Conservation (phyloP, 2,329 filamentous ascomycete species). For the Venturia nashicola region DNA sequence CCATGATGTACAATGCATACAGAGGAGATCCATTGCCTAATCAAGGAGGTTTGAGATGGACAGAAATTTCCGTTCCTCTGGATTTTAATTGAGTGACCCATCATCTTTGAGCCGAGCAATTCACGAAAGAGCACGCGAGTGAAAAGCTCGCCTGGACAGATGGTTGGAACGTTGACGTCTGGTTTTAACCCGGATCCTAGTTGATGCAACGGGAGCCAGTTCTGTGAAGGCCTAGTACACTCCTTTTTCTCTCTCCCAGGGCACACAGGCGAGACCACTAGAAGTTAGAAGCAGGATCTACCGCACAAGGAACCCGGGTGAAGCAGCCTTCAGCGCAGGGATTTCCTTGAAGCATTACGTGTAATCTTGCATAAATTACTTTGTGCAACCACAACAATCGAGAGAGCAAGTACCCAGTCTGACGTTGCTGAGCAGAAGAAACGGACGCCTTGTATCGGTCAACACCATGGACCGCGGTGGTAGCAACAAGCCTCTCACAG, state of each 20-base stretch:
- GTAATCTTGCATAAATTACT: background rate
- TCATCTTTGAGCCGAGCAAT: background rate
- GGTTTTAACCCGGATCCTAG: background rate
- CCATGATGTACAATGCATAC: background rate
- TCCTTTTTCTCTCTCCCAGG: background rate
- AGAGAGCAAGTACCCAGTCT: background rate
- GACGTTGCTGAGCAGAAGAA: background rate
- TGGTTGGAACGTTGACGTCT: background rate
- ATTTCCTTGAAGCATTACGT: background rate
- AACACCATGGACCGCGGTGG: too few species aligned
- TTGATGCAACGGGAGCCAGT: background rate
- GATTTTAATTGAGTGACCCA: background rate
- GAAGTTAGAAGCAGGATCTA: background rate
- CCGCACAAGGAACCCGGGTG: background rate
- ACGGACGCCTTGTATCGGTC: too few species aligned
- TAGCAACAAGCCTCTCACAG: too few species aligned
- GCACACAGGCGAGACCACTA: background rate
- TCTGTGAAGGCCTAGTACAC: background rate
- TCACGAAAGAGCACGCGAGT: background rate
- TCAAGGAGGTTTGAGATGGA: background rate
- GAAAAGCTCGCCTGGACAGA: background rate
- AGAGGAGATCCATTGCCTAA: background rate
- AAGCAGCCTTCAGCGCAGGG: background rate
- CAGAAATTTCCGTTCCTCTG: background rate
- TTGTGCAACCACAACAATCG: background rate